Evolutionary conservation across 768 basidiomycete species (phyloP), one percentile per base, ranked within the genome.

Genomic region (Pisolithus microcarpus): DNA sequence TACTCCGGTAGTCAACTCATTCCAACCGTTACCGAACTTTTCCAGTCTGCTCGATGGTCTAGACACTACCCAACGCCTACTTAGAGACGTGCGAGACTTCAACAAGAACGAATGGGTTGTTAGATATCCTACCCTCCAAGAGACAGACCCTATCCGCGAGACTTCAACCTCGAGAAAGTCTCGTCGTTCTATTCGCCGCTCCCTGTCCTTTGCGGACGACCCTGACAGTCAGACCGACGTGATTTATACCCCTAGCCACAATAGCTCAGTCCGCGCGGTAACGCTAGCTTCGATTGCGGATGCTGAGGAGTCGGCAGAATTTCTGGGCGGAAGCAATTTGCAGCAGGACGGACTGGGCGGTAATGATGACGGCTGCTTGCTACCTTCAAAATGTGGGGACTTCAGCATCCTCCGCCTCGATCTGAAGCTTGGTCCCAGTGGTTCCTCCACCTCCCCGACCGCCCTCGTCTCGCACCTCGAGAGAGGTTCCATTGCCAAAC

Each of bases 321-420:
- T 38, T 15, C 50, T 57, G 15, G 63, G 66, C 34, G 57, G 65
- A 26, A 30, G 7, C 16, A 16, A 13, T 30, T 16, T 28, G 2
- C 62, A 59, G 37, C 23, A 44, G 23, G 55, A 47, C 7, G 62
- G 65, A 21, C 65, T 58, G 34, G 56, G 53, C 15, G 60, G 66
- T 48, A 67, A 15, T 15, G 5, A 73, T 30, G 51, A 49, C 1
- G 68, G 61, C 48, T 67, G 66, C n/a, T 66, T 73, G 13, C 62
- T 75, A 39, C 71, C 76, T 19, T 65, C 70, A 24, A 75, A 68
- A 24, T 58, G 61, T 1, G 73, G 78, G 38, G 87, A 89, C 55
- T 93, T 98, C 67, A 81, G 86, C 54, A 85, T 97, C 48, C 82
- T 97, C 54, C 87, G 88, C 11, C 80, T 98, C 42, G 93, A 98